Conservation (phyloP, 331 rosid species). For the Quercus lobata region DNA sequence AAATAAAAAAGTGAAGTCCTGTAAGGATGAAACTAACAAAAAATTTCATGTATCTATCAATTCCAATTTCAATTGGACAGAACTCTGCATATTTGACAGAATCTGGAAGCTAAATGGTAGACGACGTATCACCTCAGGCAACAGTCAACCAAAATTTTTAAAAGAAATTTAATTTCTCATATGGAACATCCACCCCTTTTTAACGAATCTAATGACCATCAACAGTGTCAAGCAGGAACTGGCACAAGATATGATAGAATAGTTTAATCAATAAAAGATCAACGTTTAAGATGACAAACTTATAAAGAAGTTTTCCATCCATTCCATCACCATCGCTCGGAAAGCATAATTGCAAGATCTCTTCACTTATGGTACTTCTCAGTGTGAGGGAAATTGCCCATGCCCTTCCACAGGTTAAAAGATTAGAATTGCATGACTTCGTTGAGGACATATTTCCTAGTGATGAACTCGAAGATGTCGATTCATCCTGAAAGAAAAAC, state of each 20-base stretch:
- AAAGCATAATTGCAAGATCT: constrained; percentile 51
- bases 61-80: not conserved
- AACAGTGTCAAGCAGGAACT: not conserved
- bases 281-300: constrained; percentile 43
- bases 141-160: not conserved
- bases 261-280: constrained; percentile 13
- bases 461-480: constrained; percentile 39
- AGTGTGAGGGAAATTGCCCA: constrained; percentile 81
- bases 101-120: not conserved
- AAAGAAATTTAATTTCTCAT: not conserved
- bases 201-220: not conserved
- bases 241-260: not conserved
- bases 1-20: not conserved
- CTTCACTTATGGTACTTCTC: constrained; percentile 62
- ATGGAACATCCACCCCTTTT: not conserved
- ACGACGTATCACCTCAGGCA: not conserved
- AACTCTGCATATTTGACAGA: not conserved
- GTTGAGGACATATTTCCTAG: constrained; percentile 43
- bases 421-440: constrained; percentile 21
- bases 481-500: constrained; percentile 48
- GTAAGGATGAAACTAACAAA: not conserved
- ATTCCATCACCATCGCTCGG: constrained; percentile 33
- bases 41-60: not conserved
- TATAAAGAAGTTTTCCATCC: constrained; percentile 58
- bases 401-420: constrained; percentile 68